Base-by-base conservation (phyloP, 2,329 filamentous ascomycete species). In the Fusarium sp. region DNA sequence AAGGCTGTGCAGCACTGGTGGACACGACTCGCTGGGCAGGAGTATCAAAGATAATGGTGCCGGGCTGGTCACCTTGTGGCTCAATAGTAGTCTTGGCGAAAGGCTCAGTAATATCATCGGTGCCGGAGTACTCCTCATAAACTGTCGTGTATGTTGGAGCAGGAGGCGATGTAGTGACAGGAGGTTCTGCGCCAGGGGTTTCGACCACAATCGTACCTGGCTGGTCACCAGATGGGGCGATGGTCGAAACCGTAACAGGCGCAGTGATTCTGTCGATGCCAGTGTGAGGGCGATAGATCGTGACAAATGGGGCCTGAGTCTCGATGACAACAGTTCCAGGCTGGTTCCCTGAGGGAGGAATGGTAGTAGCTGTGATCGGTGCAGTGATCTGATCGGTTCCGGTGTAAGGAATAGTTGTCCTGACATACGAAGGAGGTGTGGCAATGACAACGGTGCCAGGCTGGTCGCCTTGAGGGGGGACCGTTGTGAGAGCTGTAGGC, bases 41-140 rank as follows among this genome's bases (percentile, higher is more conserved):
- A 7, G 71, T 73, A 18, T 74, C 66, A 16, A 74, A 71, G 9
- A 73, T 60, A 18, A 73, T 58, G 9, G 71, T 73, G 5, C 71
- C 67, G 5, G 71, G 71, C 33, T 68, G 58, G 15, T 71, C 71
- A 4, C 61, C 66, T 42, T 60, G 54, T 6, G 71, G 71, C 15
- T 70, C 28, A 18, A 73, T 68, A 12, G 62, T 73, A 1, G 71
- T 74, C 38, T 53, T 54, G 21, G 56, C 50, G 12, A 63, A 32
- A 6, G 54, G 42, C 15, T 38, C 54, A 13, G 69, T 72, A 10
- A 72, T 70, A 13, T 70, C 69, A 28, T 46, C 64, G 12, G 69
- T 54, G 5, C 69, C 69, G 30, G 53, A 43, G 15, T 72, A 56
- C 25, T 72, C 59, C 18, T 69, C 59, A 32, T 72, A 72, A 6